Evolutionary conservation across 2,329 filamentous ascomycete species (phyloP), one percentile per base, ranked within the genome.

Genomic region (Verticillium alfalfae): DNA sequence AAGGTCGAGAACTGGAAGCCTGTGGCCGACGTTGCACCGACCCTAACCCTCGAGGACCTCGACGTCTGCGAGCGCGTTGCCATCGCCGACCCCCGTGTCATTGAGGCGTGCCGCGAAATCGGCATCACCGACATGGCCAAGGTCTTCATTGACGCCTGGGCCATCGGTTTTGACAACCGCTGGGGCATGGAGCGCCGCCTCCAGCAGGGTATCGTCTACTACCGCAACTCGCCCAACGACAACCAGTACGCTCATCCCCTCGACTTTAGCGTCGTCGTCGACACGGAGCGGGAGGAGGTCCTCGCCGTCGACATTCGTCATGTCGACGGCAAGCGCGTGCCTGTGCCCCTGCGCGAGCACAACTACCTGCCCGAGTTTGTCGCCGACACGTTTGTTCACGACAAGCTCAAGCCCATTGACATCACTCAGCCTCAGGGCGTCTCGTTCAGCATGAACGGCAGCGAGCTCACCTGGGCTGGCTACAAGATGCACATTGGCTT

Each of bases 251-350:
- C 63, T 70, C 6, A 63, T 70, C 80, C 80, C 2, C 67, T 83
- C 15, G 88, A 88, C 1, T 85, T 89, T 64, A 88, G 86, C 1
- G 88, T 88, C 0, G 88, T 91, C 22, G 77, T 92, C 52, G 86
- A 87, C 69, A 83, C 82, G 0, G 80, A 81, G 49, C 85, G 80
- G 1, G 83, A 84, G 75, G 84, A 88, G 68, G 81, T 92, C 41
- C 81, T 89, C 56, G 84, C 89, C 12, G 88, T 92, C 65, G 80
- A 83, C 62, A 57, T 68, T 71, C 78, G 61, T 73, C 16, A 81
- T 71, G 59, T 76, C 78, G 31, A 36, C 34, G 55, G 45, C 15
- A 37, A 49, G 15, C 57, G 38, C 10, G 18, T 34, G 12, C 7
- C n/a, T 6, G 45, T 52, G 45, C 45, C 45, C 45, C 85, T 5